Base-by-base conservation (phyloP, 108 stramenopile genomes). In the Cyclostephanos invisitatus region DNA sequence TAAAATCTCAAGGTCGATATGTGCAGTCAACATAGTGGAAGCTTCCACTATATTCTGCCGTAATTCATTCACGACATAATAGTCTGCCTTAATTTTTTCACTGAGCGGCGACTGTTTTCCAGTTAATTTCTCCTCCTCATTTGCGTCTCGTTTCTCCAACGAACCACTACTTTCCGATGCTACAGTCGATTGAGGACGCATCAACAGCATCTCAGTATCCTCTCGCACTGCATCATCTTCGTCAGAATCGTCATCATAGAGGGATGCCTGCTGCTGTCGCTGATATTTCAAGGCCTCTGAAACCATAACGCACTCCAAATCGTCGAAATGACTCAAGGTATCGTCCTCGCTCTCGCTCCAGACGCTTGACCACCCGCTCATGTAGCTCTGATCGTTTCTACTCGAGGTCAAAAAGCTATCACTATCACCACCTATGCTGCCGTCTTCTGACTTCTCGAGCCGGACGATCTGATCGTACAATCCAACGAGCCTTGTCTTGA, bases 341-440 rank as follows among this genome's bases (percentile, higher is more conserved):
- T 72, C 70, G 15, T 62, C 60, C 29, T 72, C 70, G 37, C 60
- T 72, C 36, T 72, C 70, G 36, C 70, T 72, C 70, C 61, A 62
- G 8, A 48, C 58, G 50, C 70, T 62, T 25, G 44, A 47, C 64
- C 64, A 65, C 9, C 49, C 64, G 18, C 64, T 65, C 9, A 15
- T 46, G 15, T 38, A 35, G 44, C 63, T 64, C 48, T 44, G 10
- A 42, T 28, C 42, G 2, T 47, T 64, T n/a, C 24, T 61, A 2
- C 32, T 47, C 0, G 44, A 48, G 15, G 42, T 44, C 7, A 32
- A 28, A 28, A 24, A 2, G 12, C 37, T 55, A 7, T 24, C 42
- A 15, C 44, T 48, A 57, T 57, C 56, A 0, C 56, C 56, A 10
- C 29, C 56, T 27, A 14, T 2, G 32, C 44, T 46, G 28, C 27